Percentiles rank a stretch among this genome's conserved stretches.
These are phyloP conservation scores for Pythium angustatum DNA, from an alignment of 352 stramenopile genomes.

Conservation along the genomic window DNA sequence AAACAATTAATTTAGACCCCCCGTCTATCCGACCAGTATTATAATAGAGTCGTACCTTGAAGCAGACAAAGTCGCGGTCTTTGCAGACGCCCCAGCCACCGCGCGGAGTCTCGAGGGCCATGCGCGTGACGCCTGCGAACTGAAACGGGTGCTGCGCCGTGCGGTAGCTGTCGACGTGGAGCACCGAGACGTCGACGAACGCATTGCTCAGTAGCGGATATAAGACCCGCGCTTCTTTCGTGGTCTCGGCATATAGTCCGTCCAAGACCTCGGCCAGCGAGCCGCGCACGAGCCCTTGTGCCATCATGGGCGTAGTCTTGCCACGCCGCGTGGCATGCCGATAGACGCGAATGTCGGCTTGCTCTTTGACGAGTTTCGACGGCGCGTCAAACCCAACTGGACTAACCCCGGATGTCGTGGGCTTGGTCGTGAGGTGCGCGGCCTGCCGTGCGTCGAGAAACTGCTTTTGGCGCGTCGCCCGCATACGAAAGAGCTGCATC, in stretches of 20 bases:
- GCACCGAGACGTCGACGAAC: conserved; percentile 57
- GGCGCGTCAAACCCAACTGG: conserved; percentile 1
- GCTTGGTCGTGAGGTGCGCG: too few relatives aligned
- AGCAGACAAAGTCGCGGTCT: conserved; percentile 73
- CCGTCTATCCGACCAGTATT: background rate
- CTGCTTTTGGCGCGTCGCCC: background rate
- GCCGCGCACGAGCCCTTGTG: conserved; percentile 59
- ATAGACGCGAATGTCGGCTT: conserved; percentile 64
- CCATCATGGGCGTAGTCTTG: conserved; percentile 55
- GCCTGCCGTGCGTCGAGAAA: too few relatives aligned
- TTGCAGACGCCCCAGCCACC: conserved; percentile 51
- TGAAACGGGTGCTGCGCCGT: conserved; percentile 62
- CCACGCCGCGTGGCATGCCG: conserved; percentile 43
- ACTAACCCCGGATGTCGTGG: too few relatives aligned
- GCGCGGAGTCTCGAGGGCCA: conserved; percentile 52
- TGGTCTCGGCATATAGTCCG: conserved; percentile 74
- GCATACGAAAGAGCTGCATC: conserved; percentile 12
- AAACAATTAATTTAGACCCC: background rate
- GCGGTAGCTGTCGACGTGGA: conserved; percentile 68
- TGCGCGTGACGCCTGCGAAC: conserved; percentile 76
- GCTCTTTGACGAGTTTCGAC: conserved; percentile 67
- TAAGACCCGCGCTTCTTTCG: conserved; percentile 60
- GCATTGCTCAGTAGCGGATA: conserved; percentile 58
- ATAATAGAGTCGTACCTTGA: conserved; percentile 44
- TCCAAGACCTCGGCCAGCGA: conserved; percentile 75